A percentile compares a stretch with the other conserved stretches of the same genome.
These are phyloP conservation scores for Catunica adiposa DNA, from an alignment of 2,329 filamentous ascomycete species.

Conservation along the genomic window DNA sequence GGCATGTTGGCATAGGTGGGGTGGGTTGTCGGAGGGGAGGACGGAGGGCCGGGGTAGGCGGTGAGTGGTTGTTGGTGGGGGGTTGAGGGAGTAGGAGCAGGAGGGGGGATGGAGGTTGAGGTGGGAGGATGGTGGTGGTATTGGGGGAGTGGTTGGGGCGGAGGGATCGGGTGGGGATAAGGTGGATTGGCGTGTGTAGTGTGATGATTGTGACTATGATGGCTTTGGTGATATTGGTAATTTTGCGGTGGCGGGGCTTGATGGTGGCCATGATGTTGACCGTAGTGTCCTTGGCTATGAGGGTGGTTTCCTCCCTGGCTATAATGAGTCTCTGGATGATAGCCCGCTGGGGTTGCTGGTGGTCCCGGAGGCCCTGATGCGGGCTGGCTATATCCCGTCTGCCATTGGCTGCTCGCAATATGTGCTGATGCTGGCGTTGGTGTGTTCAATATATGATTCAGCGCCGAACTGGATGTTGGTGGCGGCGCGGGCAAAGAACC, in stretches of 20 bases:
- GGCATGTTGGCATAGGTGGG: background rate
- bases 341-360: no score
- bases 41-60: background rate
- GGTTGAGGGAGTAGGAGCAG: background rate
- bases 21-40: background rate
- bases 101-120: background rate
- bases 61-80: background rate
- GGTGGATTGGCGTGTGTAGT: background rate
- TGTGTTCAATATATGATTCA: slow-evolving; percentile 4
- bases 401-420: no score
- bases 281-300: no score
- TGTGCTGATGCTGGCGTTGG: background rate
- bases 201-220: background rate
- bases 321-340: no score
- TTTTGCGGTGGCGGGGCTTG: background rate
- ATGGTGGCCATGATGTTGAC: no score
- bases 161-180: background rate
- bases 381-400: no score
- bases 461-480: slow-evolving; percentile 1
- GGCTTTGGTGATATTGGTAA: background rate
- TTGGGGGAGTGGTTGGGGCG: background rate
- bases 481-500: background rate
- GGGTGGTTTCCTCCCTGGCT: no score
- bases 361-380: no score
- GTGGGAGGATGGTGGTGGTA: background rate